phyloP scores from a whole-genome alignment of 306 rosid species.

The Phaseolus lunatus region DNA sequence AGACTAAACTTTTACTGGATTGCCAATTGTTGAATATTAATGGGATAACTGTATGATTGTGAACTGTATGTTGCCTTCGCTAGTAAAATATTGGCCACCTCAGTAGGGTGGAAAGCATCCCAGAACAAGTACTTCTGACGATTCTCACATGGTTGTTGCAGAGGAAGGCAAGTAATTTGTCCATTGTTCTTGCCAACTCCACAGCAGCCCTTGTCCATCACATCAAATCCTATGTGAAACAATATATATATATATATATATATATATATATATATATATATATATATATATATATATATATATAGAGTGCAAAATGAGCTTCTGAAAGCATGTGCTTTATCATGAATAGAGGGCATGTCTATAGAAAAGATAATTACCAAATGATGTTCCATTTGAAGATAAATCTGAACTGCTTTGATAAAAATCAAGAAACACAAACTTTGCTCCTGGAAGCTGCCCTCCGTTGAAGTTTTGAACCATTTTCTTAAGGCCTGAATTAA shows the following conservation, averaged over 20 bases:
- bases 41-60: slow-evolving; percentile 72
- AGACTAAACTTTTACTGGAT: slow-evolving; percentile 43
- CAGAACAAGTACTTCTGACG: slow-evolving; percentile 78
- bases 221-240: slow-evolving; percentile 72
- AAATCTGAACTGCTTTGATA: slow-evolving; percentile 69
- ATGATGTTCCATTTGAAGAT: slow-evolving; percentile 53
- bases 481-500: slow-evolving; percentile 73
- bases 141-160: slow-evolving; percentile 71
- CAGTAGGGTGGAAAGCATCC: slow-evolving; percentile 97
- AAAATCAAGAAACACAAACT: slow-evolving; percentile 78
- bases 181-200: slow-evolving; percentile 96
- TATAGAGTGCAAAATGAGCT: slow-evolving; percentile 22
- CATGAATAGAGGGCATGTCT: background rate
- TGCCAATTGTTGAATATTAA: slow-evolving; percentile 79
- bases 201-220: slow-evolving; percentile 85
- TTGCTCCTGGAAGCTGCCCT: slow-evolving; percentile 78
- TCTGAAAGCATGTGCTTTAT: background rate
- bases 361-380: slow-evolving; percentile 50
- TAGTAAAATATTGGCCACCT: slow-evolving; percentile 64
- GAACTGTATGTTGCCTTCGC: slow-evolving; percentile 64
- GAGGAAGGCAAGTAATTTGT: slow-evolving; percentile 86
- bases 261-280: background rate
- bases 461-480: slow-evolving; percentile 70
- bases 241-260: background rate
- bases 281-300: background rate